Conservation (phyloP, 805 yeast species). For the Candida odintsovae region DNA sequence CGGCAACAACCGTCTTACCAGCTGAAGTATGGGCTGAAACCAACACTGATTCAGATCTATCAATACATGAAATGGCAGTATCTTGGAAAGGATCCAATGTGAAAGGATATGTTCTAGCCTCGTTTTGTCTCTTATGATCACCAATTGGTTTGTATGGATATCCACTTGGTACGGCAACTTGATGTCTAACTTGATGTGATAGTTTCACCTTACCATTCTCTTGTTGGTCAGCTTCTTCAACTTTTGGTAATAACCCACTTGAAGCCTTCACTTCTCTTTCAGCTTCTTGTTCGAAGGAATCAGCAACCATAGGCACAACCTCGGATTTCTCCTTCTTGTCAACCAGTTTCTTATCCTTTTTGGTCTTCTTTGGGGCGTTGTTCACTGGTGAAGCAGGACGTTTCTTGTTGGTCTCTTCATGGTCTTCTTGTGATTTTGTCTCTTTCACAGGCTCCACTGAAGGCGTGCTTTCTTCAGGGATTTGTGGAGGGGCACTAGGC, state of each 20-base stretch:
- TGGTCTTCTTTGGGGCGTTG: constrained; percentile 10
- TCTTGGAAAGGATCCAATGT: constrained; percentile 96
- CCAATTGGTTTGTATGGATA: constrained; percentile 85
- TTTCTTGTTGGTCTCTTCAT: constrained; percentile 19
- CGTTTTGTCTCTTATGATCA: constrained; percentile 68
- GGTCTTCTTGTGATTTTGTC: constrained; percentile 10
- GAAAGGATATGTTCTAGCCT: constrained; percentile 91
- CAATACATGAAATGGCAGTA: constrained; percentile 93
- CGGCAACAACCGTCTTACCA: constrained; percentile 98
- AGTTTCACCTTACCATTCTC: constrained; percentile 54
- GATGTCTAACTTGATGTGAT: constrained; percentile 94
- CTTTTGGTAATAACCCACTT: constrained; percentile 51
- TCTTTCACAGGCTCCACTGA: constrained; percentile 7
- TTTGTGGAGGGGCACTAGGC: constrained; percentile 30
- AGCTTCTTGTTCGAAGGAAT: constrained; percentile 83
- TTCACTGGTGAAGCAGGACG: constrained; percentile 19
- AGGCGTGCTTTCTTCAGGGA: constrained; percentile 6
- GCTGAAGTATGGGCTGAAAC: constrained; percentile 99
- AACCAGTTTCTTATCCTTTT: constrained; percentile 26
- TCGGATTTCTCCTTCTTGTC: constrained; percentile 39
- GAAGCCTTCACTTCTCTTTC: constrained; percentile 84
- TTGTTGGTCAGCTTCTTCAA: constrained; percentile 26
- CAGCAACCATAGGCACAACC: constrained; percentile 73
- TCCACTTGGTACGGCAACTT: constrained; percentile 92
- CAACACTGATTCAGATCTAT: constrained; percentile 86